phyloP scores from a whole-genome alignment of 2,329 filamentous ascomycete species.

The Orbilia brochopaga region DNA sequence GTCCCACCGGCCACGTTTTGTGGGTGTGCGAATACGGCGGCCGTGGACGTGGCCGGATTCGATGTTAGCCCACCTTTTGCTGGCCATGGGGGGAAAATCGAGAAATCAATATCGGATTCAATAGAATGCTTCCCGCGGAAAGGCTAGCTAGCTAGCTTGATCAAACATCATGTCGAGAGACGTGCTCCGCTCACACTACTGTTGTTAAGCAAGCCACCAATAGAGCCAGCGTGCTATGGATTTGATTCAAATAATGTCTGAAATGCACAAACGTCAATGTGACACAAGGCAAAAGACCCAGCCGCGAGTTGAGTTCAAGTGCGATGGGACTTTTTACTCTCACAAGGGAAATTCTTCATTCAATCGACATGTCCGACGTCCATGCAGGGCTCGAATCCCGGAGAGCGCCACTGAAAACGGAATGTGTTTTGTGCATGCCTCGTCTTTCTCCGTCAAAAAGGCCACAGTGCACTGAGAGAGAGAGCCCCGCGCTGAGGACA shows the following conservation, averaged over 20 bases:
- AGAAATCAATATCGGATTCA: constrained; percentile 18
- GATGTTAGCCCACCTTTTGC: neutral
- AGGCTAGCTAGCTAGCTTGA: neutral
- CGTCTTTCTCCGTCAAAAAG: neutral
- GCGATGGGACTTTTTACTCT: neutral
- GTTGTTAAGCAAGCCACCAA: constrained; percentile 33
- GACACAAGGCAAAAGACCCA: constrained; percentile 28
- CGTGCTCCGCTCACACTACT: neutral
- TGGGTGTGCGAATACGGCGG: constrained; percentile 3
- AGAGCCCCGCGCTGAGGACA: too few relatives aligned
- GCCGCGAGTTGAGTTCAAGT: constrained; percentile 5
- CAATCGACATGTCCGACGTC: neutral
- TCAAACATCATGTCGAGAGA: too few relatives aligned
- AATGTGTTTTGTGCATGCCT: constrained; percentile 20
- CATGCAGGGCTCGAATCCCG: constrained; percentile 9
- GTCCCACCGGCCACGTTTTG: constrained; percentile 46
- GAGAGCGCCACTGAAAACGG: constrained; percentile 45
- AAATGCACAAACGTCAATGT: constrained; percentile 47
- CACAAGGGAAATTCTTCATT: too few relatives aligned
- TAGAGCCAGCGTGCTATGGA: constrained; percentile 30
- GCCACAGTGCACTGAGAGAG: neutral
- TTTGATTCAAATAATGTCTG: constrained; percentile 45
- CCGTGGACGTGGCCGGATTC: constrained; percentile 21
- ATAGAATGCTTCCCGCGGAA: constrained; percentile 35
- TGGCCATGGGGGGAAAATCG: too few relatives aligned